Evolutionary conservation across 805 yeast species (phyloP).

Genomic region (Naumovozyma baii): DNA sequence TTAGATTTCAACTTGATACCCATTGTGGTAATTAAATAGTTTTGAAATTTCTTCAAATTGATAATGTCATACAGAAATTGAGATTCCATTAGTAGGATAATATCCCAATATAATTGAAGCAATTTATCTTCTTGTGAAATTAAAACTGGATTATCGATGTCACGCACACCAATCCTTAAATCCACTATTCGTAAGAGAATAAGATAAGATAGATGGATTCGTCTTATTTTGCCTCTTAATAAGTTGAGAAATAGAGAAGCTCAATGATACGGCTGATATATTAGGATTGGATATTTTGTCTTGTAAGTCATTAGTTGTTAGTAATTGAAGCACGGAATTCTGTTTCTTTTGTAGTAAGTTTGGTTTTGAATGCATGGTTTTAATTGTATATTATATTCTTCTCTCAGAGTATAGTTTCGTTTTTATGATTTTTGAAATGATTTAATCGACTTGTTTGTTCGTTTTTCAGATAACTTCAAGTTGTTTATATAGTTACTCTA

Average conservation of each 20-base stretch:
- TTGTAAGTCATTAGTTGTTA: background rate
- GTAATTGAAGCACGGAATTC: background rate
- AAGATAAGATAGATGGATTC: constrained; percentile 8
- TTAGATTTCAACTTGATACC: background rate
- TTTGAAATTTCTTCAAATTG: background rate
- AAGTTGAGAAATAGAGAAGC: constrained; percentile 17
- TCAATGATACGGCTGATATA: constrained; percentile 11
- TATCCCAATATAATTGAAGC: constrained; percentile 27
- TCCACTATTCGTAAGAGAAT: constrained; percentile 16
- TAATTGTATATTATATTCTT: no score
- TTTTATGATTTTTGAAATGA: no score
- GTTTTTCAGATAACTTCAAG: no score
- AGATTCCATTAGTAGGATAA: constrained; percentile 22
- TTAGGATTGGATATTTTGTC: background rate
- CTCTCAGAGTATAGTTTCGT: no score
- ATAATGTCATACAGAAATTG: constrained; percentile 11
- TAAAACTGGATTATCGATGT: constrained; percentile 11
- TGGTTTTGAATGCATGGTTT: background rate
- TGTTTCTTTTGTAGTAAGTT: background rate
- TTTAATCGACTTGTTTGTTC: no score
- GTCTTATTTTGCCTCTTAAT: constrained; percentile 9
- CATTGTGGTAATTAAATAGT: background rate
- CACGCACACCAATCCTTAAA: constrained; percentile 28
- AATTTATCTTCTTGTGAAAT: constrained; percentile 1
- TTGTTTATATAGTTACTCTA: no score